These are phyloP conservation scores for Trichosporon asahii DNA, from an alignment of 1,284 basidiomycete genomes.

Conservation along the genomic window DNA sequence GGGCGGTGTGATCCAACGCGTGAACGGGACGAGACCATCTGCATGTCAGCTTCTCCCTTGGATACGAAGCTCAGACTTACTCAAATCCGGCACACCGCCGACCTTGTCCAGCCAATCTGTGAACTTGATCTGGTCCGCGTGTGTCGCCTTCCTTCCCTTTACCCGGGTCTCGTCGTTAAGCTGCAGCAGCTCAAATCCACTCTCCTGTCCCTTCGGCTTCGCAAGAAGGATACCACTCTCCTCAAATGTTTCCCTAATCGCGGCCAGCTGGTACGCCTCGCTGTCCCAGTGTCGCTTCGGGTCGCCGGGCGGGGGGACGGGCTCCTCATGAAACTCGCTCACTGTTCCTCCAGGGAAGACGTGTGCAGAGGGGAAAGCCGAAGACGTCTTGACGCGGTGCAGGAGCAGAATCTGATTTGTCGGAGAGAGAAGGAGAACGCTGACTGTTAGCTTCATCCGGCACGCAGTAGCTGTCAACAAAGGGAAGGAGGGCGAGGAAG, in stretches of 20 bases:
- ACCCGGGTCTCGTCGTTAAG: neutral
- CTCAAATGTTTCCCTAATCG: constrained; percentile 26
- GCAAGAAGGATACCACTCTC: constrained; percentile 25
- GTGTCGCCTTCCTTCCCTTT: constrained; percentile 13
- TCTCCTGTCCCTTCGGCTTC: neutral
- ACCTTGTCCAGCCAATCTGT: constrained; percentile 18
- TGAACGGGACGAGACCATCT: constrained; percentile 23
- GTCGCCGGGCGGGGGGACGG: constrained; percentile 7
- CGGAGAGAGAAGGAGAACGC: constrained; percentile 21
- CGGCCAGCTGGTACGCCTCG: constrained; percentile 16
- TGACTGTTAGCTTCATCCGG: neutral
- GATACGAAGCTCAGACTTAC: neutral
- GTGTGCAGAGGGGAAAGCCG: constrained; percentile 20
- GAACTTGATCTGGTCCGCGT: constrained; percentile 19
- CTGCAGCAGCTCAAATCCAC: constrained; percentile 2
- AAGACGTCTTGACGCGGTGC: constrained; percentile 19
- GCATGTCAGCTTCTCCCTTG: neutral
- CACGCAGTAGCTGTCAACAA: neutral
- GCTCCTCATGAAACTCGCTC: constrained; percentile 16
- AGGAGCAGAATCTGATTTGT: constrained; percentile 22
- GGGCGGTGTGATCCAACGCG: constrained; percentile 24
- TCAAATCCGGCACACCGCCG: constrained; percentile 17
- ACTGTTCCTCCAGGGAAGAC: constrained; percentile 23
- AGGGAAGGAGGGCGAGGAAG: neutral
- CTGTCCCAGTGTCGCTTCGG: constrained; percentile 17